A percentile compares a stretch with the other conserved stretches of the same genome.
Conservation (phyloP, 257 asterid genomes). For the Scutellaria barbata region DNA sequence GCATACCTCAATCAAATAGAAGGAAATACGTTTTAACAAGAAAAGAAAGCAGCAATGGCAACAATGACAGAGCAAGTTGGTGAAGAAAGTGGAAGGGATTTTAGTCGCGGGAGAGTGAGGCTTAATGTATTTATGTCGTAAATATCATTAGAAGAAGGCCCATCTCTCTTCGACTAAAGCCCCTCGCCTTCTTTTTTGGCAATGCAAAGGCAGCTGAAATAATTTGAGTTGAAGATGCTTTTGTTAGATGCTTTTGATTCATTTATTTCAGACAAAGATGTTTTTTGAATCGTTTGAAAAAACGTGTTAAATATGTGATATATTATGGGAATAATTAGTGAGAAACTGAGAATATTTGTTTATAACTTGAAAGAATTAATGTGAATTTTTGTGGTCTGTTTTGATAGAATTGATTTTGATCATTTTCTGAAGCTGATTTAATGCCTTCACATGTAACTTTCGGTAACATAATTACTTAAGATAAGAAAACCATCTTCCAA, state of each 20-base stretch:
- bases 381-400: too few relatives aligned
- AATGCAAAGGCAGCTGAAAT: neutral
- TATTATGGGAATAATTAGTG: too few relatives aligned
- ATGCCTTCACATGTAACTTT: too few relatives aligned
- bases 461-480: too few relatives aligned
- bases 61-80: neutral
- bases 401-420: neutral
- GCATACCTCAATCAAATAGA: neutral
- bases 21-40: neutral
- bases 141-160: neutral
- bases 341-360: too few relatives aligned
- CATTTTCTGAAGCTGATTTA: too few relatives aligned
- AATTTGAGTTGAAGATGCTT: neutral
- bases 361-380: too few relatives aligned
- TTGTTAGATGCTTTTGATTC: neutral
- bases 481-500: too few relatives aligned
- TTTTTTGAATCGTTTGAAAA: too few relatives aligned
- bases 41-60: neutral
- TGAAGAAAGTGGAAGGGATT: conserved; percentile 24
- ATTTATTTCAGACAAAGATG: neutral
- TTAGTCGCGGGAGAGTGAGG: conserved; percentile 37
- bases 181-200: conserved; percentile 12
- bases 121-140: neutral
- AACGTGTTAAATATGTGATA: too few relatives aligned
- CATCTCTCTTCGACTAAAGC: conserved; percentile 31